Percentiles rank a stretch among this genome's conserved stretches.
These are phyloP conservation scores for Penicillium occitanis DNA, from an alignment of 2,329 filamentous ascomycete species.

Conservation along the genomic window DNA sequence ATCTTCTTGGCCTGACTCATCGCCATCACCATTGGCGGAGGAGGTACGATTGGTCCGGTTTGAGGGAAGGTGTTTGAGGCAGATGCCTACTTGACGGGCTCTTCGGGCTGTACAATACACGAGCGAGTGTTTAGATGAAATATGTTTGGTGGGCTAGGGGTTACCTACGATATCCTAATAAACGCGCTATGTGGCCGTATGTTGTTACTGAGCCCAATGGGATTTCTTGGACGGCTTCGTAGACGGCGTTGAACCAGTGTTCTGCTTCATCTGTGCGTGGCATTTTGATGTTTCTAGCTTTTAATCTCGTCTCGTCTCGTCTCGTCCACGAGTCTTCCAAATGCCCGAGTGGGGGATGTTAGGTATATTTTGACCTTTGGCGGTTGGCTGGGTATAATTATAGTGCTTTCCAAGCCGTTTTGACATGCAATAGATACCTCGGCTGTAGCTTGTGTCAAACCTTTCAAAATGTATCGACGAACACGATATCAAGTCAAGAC, in stretches of 20 bases:
- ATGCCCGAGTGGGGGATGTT: no score
- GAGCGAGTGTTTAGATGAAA: neutral
- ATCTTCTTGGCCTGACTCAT: slow-evolving; percentile 27
- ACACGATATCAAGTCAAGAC: neutral
- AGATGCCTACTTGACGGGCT: slow-evolving; percentile 82
- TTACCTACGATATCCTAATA: slow-evolving; percentile 60
- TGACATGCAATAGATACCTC: no score
- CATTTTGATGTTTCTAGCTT: slow-evolving; percentile 30
- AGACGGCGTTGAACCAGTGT: slow-evolving; percentile 64
- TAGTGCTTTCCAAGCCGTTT: no score
- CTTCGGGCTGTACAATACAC: slow-evolving; percentile 59
- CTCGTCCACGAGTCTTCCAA: neutral
- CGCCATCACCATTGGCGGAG: neutral
- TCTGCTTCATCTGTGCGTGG: slow-evolving; percentile 50
- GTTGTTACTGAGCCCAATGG: slow-evolving; percentile 80
- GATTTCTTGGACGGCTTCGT: slow-evolving; percentile 80
- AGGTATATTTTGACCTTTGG: neutral
- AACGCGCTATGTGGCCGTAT: slow-evolving; percentile 71
- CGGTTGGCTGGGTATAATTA: neutral
- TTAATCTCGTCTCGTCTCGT: neutral
- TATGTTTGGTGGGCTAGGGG: neutral
- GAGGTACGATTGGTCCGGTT: slow-evolving; percentile 13
- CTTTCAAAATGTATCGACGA: neutral
- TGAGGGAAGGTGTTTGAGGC: slow-evolving; percentile 77
- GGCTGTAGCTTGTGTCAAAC: neutral